These are phyloP conservation scores for Pisolithus sp. DNA, from an alignment of 768 basidiomycete genomes.

Conservation along the genomic window DNA sequence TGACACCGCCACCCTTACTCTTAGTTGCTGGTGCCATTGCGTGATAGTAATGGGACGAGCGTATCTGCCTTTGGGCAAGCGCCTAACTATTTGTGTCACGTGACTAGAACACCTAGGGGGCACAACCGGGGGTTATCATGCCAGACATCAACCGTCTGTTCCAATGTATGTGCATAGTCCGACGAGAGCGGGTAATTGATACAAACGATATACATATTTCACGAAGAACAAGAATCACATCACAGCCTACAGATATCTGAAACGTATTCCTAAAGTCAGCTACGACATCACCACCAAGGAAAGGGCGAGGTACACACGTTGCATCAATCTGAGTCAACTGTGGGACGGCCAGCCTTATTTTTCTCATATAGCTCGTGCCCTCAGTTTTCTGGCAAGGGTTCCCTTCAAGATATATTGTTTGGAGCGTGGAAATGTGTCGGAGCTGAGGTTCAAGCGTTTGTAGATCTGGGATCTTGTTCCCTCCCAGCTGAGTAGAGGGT, in stretches of 20 bases:
- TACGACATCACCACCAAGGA: slow-evolving; percentile 1
- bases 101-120: neutral
- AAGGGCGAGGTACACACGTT: slow-evolving; percentile 56
- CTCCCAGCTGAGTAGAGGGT: slow-evolving; percentile 58
- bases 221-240: neutral
- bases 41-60: slow-evolving; percentile 1
- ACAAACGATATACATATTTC: too few species aligned
- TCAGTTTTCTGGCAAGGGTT: slow-evolving; percentile 88
- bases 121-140: too few species aligned
- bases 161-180: too few species aligned
- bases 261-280: slow-evolving; percentile 3
- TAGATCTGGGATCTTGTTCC: slow-evolving; percentile 77
- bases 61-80: neutral
- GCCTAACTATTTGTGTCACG: neutral
- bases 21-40: slow-evolving; percentile 45
- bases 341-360: slow-evolving; percentile 82
- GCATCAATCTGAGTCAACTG: slow-evolving; percentile 94
- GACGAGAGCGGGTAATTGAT: too few species aligned
- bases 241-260: neutral
- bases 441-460: slow-evolving; percentile 64
- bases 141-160: too few species aligned
- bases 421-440: slow-evolving; percentile 49
- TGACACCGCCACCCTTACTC: slow-evolving; percentile 64
- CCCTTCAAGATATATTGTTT: slow-evolving; percentile 91
- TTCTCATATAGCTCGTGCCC: slow-evolving; percentile 74